phyloP scores from a whole-genome alignment of 305 asterid species.

The Fraxinus nigra region DNA sequence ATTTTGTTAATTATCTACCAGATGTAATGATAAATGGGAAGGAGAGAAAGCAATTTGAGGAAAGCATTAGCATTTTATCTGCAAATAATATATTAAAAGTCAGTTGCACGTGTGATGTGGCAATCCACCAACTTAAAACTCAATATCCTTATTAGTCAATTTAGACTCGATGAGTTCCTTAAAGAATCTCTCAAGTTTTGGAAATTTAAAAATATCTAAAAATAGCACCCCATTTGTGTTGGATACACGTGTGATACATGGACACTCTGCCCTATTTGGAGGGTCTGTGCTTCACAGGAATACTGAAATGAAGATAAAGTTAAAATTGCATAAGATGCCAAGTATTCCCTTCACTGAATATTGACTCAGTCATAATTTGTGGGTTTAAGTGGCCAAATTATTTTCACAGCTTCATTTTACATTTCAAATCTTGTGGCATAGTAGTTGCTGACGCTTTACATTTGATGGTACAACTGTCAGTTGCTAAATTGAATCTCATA shows the following conservation, averaged over 20 bases:
- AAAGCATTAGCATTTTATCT: not conserved
- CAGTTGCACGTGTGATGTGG: not conserved
- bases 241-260: not conserved
- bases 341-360: not conserved
- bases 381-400: not conserved
- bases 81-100: not conserved
- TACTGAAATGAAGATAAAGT: not conserved
- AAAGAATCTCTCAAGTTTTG: not conserved
- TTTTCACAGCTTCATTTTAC: not conserved
- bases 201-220: not conserved
- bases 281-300: not conserved
- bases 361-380: not conserved
- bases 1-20: not conserved
- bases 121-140: constrained; percentile 6
- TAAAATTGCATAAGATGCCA: not conserved
- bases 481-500: constrained; percentile 6
- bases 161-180: not conserved
- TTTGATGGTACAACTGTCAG: constrained; percentile 15
- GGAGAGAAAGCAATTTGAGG: not conserved
- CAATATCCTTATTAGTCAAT: constrained; percentile 2
- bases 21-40: constrained; percentile 7
- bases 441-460: constrained; percentile 7
- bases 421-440: constrained; percentile 3
- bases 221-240: not conserved
- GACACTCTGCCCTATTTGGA: not conserved